These are phyloP conservation scores for Cyberlindnera nakhonratchasimensis DNA, from an alignment of 805 yeast species.

Conservation along the genomic window DNA sequence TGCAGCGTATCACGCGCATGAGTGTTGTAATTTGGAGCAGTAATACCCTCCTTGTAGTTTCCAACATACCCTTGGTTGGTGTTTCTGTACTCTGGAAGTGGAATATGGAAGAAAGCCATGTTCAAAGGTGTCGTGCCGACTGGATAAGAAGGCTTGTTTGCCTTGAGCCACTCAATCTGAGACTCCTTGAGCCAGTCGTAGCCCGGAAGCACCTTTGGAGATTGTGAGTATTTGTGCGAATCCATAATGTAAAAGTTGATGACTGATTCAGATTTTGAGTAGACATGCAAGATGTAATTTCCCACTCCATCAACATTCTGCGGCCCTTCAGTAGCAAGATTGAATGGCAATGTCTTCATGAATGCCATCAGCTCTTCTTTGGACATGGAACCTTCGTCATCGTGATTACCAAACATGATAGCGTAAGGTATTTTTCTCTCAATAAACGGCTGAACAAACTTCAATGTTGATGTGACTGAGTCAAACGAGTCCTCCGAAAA, in stretches of 20 bases:
- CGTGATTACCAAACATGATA: constrained; percentile 88
- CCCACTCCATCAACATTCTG: constrained; percentile 75
- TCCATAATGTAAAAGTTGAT: constrained; percentile 75
- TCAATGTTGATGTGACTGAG: constrained; percentile 75
- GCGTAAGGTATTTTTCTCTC: constrained; percentile 76
- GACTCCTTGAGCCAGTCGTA: constrained; percentile 81
- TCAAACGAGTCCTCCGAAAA: constrained; percentile 81
- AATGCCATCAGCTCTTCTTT: constrained; percentile 60
- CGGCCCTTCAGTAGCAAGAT: constrained; percentile 61
- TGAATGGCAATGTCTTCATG: constrained; percentile 60
- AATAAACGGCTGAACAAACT: constrained; percentile 70
- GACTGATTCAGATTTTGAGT: constrained; percentile 36
- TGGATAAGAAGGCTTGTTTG: constrained; percentile 30
- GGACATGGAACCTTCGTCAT: constrained; percentile 73
- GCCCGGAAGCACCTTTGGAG: constrained; percentile 66
- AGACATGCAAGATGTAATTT: constrained; percentile 61
- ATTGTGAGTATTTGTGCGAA: constrained; percentile 70
- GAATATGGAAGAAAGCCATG: constrained; percentile 95
- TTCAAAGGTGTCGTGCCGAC: constrained; percentile 44
- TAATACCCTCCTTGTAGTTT: constrained; percentile 61
- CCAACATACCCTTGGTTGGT: constrained; percentile 53
- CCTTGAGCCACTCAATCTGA: constrained; percentile 56
- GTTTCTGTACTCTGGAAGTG: constrained; percentile 78
- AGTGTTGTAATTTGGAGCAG: constrained; percentile 72
- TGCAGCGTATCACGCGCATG: constrained; percentile 59